Evolutionary conservation across 148 eudicot genomes (phyloP).

Genomic region (Arctostaphylos glauca): DNA sequence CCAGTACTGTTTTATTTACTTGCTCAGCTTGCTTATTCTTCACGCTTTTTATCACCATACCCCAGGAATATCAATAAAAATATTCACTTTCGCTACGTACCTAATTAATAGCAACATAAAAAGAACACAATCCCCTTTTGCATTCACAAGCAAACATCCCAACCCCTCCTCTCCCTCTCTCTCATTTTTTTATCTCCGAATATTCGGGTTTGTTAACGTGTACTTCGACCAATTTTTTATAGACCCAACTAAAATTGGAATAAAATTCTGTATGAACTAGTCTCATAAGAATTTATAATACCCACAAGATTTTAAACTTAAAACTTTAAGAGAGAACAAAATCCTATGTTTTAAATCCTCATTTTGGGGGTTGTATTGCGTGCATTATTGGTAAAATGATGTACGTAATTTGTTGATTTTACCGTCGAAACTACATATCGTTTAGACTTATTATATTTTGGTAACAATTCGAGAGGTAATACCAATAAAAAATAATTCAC

Average conservation of each 20-base stretch:
- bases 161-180: background rate
- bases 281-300: no score
- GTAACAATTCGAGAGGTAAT: no score
- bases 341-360: no score
- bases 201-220: no score
- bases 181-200: background rate
- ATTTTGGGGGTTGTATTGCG: no score
- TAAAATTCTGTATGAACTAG: background rate
- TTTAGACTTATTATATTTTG: no score
- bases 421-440: no score
- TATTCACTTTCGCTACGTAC: background rate
- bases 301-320: no score
- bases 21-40: conserved; percentile 19
- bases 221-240: background rate
- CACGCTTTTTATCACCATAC: conserved; percentile 12
- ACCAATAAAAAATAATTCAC: no score
- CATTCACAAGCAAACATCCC: conserved; percentile 49
- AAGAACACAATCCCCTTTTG: conserved; percentile 16
- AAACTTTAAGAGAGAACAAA: no score
- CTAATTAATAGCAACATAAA: background rate
- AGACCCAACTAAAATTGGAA: background rate
- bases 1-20: background rate
- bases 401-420: no score
- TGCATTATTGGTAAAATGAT: no score
- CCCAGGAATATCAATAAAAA: background rate